Evolutionary conservation across 2,329 filamentous ascomycete genomes (phyloP), one percentile per base, ranked within the genome.

Genomic region (Pseudocercospora fijiensis): DNA sequence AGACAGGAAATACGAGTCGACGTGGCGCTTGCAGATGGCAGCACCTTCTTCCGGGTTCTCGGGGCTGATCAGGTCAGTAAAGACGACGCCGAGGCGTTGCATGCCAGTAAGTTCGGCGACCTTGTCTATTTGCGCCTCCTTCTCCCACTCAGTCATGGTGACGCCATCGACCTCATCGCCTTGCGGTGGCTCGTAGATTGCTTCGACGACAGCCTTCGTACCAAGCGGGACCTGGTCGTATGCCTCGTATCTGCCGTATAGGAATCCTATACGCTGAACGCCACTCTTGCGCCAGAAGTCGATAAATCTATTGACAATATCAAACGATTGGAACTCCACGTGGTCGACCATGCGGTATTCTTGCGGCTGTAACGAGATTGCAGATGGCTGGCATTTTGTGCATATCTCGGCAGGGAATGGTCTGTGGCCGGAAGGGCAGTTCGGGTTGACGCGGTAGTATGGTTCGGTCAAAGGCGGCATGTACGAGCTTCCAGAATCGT

Each of bases 331-430:
- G 75, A 99, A 98, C 77, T 99, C 96, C 67, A 99, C 95, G 76
- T 99, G 95, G 73, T 99, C 95, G 3, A 99, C 93, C 91, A 95
- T 97, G 58, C 95, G 91, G 77, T 94, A 99, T 20, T 89, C 84
- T 77, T 99, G 95, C 4, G 92, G 92, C 75, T 98, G 93, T 59
- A 99, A 81, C 10, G 92, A 96, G 74, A 99, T 99, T 61, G 95
- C 94, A 68, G 94, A 96, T 7, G 95, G 95, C 75, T 99, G 96
- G 72, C 95, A 99, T 77, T 98, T 99, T 63, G 91, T 96, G 80
- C 95, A 99, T 69, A 99, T 98, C 16, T 95, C 95, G 71, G 96
- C 92, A 2, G 95, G 95, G 88, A 95, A 99, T 47, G 89, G 86
- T 18, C 92, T 89, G 78, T 99, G 95, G 1, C 95, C 95, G 0